These are phyloP conservation scores for Zygoascus hellenicus DNA, from an alignment of 1,139 yeast genomes.

Conservation along the genomic window DNA sequence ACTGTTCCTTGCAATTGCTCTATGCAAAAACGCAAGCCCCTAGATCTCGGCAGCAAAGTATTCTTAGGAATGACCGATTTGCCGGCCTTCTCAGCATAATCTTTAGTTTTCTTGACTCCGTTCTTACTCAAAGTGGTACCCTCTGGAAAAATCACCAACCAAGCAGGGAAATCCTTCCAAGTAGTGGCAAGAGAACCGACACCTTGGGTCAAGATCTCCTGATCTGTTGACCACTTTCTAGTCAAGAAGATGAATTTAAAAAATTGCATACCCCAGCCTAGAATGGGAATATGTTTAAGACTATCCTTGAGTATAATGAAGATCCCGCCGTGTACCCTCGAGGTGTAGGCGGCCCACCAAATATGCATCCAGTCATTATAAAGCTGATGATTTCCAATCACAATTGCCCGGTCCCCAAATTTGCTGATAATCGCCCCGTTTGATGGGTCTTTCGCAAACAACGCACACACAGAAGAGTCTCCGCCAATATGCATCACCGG, in stretches of 20 bases:
- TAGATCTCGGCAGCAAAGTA: conserved; percentile 70
- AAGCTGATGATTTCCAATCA: conserved; percentile 84
- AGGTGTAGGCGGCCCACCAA: conserved; percentile 82
- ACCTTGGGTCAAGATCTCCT: conserved; percentile 50
- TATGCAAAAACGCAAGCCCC: conserved; percentile 71
- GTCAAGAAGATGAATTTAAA: conserved; percentile 74
- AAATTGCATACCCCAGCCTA: conserved; percentile 84
- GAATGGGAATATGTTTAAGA: conserved; percentile 61
- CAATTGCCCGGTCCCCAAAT: conserved; percentile 44
- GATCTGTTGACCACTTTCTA: conserved; percentile 81
- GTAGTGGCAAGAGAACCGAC: conserved; percentile 45
- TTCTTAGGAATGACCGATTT: conserved; percentile 45
- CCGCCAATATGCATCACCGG: conserved; percentile 32
- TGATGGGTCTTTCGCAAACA: conserved; percentile 19
- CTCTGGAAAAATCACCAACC: conserved; percentile 79
- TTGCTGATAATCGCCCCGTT: conserved; percentile 17
- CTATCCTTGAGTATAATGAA: conserved; percentile 78
- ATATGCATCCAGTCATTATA: conserved; percentile 91
- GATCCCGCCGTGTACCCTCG: conserved; percentile 55
- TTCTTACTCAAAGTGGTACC: conserved; percentile 79
- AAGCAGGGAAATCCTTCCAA: conserved; percentile 36
- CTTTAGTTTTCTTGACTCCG: conserved; percentile 54
- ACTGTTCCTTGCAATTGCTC: conserved; percentile 54
- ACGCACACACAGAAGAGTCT: conserved; percentile 28
- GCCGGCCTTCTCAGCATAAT: conserved; percentile 48